These are phyloP conservation scores for Tuber umbilicatum DNA, from an alignment of 495 filamentous ascomycete genomes.

Conservation along the genomic window DNA sequence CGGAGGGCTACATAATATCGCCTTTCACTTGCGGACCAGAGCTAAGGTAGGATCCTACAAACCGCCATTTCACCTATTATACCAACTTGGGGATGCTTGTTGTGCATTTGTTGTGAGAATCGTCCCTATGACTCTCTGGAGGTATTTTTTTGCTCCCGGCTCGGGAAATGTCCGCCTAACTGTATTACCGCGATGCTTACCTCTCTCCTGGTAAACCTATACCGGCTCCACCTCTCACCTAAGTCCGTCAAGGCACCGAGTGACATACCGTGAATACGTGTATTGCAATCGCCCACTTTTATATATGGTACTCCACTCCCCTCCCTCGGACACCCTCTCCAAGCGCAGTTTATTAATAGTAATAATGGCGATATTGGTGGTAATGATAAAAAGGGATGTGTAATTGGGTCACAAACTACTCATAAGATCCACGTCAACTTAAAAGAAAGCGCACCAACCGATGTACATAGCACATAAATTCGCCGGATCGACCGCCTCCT, in stretches of 20 bases:
- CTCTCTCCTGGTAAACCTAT: background rate
- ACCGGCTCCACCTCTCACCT: background rate
- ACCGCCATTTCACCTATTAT: background rate
- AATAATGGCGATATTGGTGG: background rate
- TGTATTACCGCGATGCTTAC: background rate
- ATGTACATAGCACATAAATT: slow-evolving; percentile 92
- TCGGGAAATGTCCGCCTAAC: background rate
- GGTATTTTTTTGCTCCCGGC: background rate
- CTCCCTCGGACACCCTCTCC: background rate
- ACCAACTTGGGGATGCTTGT: background rate
- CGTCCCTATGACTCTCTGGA: background rate
- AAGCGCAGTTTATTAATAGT: background rate
- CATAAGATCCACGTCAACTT: slow-evolving; percentile 15
- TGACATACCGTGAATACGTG: background rate
- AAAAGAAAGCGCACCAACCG: slow-evolving; percentile 95
- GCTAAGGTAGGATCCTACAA: background rate
- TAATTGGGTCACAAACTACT: background rate
- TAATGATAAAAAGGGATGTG: background rate
- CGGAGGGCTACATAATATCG: background rate
- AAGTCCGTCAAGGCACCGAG: background rate
- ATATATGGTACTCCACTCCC: background rate
- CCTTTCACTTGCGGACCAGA: background rate
- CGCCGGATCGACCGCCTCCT: slow-evolving; percentile 67
- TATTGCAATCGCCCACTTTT: background rate
- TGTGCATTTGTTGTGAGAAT: background rate